Evolutionary conservation across 2,329 filamentous ascomycete genomes (phyloP), one percentile per base, ranked within the genome.

Genomic region (Alternaria triticina): DNA sequence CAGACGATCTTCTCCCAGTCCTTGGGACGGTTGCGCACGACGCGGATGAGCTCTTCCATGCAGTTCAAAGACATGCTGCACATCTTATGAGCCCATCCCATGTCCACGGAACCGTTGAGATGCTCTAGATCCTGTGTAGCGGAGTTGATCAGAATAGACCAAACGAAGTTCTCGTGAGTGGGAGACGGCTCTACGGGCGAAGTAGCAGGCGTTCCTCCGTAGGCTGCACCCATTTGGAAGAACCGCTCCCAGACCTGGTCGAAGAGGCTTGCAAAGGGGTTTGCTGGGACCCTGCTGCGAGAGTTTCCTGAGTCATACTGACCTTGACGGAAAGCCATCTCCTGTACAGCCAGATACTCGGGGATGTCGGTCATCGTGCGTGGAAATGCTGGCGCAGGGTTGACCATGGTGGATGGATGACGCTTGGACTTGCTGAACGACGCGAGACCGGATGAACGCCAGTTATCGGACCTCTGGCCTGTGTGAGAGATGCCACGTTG

Each of bases 131-230:
- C 65, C 57, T 75, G 73, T 1, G 73, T 74, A 60, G 70, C 69
- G 1, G 70, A 66, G 57, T 75, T 74, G 65, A 75, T 70, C 4
- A 75, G 63, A 5, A 70, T 54, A 6, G 72, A 49, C 73, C 73
- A 75, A 5, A 61, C 47, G 54, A 66, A 73, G 52, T 73, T 72
- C 15, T 61, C 54, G 28, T 59, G 51, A 2, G 65, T 62, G 4
- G 58, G 59, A 12, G 64, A 58, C 7, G 47, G 28, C 6, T 52
- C 25, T 47, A 46, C 33, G 10, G 52, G 59, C 20, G 49, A 30
- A 12, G 57, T 15, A 13, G 54, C 56, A 9, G 62, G 67, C 23
- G 52, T 40, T 47, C 55, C 59, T 27, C 61, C 61, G 13, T 54
- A 67, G 25, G 56, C 62, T 15, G 66, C 68, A 17, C 73, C 73